Base-by-base conservation (phyloP, 208 protist species). In the Vickermania ingenoplastis region DNA sequence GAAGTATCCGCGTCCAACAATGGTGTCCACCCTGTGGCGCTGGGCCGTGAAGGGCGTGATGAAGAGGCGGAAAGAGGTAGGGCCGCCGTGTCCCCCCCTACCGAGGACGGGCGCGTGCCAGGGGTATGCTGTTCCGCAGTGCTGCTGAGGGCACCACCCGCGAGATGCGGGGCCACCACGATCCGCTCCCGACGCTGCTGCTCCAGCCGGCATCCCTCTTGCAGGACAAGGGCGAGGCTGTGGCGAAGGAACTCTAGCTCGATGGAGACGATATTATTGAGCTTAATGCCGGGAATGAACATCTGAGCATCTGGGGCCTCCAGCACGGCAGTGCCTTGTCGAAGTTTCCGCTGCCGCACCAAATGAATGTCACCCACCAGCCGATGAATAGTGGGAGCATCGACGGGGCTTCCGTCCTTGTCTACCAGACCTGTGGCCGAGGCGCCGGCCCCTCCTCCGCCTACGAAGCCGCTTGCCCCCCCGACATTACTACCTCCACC, bases 181-280 rank as follows among this genome's bases (percentile, higher is more conserved):
- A 81, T 45, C 23, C 61, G 31, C 41, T 62, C 45, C 51, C 68
- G 71, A 24, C 81, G 73, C 26, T 67, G 54, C 2, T 64, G 65
- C 41, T 94, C 84, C 78, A 92, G 86, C 17, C 76, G 74, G 3
- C 67, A 62, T 4, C 80, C 74, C 60, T 91, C 82, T 60, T 78
- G 63, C 26, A 94, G 70, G 17, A 94, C 84, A 0, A 80, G 55
- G 7, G 77, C 79, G 69, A 92, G 92, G 61, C 72, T 88, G 14
- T 29, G 57, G 28, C 88, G 79, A 25, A 94, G 62, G 51, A 79
- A 92, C 53, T 92, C 73, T 14, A 94, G 68, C 62, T 94, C 88
- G 57, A 81, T 73, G 51, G 75, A 80, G 17, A 91, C 81, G 41
- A 94, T 86, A 60, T 89, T 89, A 2, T 83, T 89, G n/a, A 94